phyloP scores from a whole-genome alignment of 78 protist species.

The Chrysochromulina parva region DNA sequence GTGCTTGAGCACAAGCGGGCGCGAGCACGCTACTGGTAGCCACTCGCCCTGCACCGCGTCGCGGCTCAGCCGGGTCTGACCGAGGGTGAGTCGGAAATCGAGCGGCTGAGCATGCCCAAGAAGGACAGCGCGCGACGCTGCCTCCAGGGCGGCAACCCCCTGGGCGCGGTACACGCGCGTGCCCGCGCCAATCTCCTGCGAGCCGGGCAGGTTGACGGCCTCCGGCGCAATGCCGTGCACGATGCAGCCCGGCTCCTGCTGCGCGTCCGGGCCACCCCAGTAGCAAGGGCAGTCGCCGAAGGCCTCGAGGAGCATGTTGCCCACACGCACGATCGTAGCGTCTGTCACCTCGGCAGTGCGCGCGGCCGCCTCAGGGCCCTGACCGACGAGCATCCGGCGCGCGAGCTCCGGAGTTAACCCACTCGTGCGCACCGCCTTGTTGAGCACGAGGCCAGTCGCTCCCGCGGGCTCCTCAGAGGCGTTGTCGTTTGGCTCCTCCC shows the following conservation, averaged over 20 bases:
- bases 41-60: not conserved
- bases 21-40: slow-evolving; percentile 20
- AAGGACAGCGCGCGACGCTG: not conserved
- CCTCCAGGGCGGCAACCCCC: not conserved
- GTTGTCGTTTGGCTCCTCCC: too few relatives aligned
- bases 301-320: not conserved
- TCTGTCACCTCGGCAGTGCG: too few relatives aligned
- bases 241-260: not conserved
- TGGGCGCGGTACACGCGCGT: slow-evolving; percentile 16
- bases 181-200: not conserved
- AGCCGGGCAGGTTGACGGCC: not conserved
- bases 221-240: slow-evolving; percentile 2
- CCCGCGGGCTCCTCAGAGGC: too few relatives aligned
- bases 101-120: not conserved
- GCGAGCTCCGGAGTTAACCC: too few relatives aligned
- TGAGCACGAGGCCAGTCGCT: too few relatives aligned
- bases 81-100: slow-evolving; percentile 28
- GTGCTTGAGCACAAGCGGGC: slow-evolving; percentile 23
- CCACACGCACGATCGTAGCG: too few relatives aligned
- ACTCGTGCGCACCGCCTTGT: too few relatives aligned
- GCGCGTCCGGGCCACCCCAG: slow-evolving; percentile 2
- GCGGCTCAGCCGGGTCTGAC: not conserved
- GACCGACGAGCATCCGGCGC: too few relatives aligned
- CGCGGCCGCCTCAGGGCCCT: too few relatives aligned
- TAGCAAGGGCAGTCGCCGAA: not conserved